Percentiles rank a stretch among this genome's conserved stretches.
These are phyloP conservation scores for Quambalaria eucalypti DNA, from an alignment of 1,284 basidiomycete genomes.

Conservation along the genomic window DNA sequence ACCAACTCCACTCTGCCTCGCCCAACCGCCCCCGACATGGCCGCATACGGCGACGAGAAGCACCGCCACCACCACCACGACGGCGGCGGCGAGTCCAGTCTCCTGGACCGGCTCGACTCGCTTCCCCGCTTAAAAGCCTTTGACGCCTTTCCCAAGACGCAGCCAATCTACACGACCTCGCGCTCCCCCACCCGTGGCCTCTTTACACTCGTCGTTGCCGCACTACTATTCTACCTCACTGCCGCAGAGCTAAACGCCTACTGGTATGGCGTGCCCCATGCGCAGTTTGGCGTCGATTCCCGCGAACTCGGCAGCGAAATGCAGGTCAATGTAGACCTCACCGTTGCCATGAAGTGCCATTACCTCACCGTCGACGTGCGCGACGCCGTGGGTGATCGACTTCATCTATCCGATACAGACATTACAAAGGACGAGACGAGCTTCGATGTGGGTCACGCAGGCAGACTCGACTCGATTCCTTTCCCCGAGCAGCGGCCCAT, in stretches of 20 bases:
- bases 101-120: neutral
- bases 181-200: conserved; percentile 78
- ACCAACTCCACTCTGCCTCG: too few species aligned
- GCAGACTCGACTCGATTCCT: conserved; percentile 53
- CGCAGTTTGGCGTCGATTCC: conserved; percentile 32
- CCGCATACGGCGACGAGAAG: too few species aligned
- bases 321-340: conserved; percentile 45
- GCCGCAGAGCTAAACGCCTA: conserved; percentile 82
- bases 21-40: too few species aligned
- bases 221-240: conserved; percentile 65
- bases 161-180: conserved; percentile 75
- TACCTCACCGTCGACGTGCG: conserved; percentile 73
- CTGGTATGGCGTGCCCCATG: conserved; percentile 72
- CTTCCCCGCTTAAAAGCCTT: conserved; percentile 10
- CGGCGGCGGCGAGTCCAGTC: too few species aligned
- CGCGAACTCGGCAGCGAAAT: conserved; percentile 25
- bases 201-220: conserved; percentile 67
- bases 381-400: conserved; percentile 80
- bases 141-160: conserved; percentile 50
- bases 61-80: too few species aligned
- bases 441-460: conserved; percentile 76
- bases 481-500: neutral
- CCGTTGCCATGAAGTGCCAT: conserved; percentile 40
- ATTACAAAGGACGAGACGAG: conserved; percentile 67
- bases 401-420: conserved; percentile 67